Evolutionary conservation across 768 basidiomycete species (phyloP), one percentile per base, ranked within the genome.

Genomic region (Boletus coccyginus): DNA sequence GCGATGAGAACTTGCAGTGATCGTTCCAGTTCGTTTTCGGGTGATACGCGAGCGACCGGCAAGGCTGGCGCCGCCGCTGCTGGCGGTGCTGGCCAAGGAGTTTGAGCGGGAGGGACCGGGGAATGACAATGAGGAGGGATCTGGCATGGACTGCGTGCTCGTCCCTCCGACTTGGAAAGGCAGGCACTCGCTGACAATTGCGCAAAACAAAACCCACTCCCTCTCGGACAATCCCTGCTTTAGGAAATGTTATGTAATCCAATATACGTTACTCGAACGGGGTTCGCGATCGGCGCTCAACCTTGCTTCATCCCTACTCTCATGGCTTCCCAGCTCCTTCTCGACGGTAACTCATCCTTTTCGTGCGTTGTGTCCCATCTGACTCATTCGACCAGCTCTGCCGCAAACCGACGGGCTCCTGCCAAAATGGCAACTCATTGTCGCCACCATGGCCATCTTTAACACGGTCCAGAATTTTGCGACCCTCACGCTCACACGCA

Each of bases 341-440:
- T 67, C 44, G 69, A 72, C 24, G 65, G 69, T 69, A 53, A 14
- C 12, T 5, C 24, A 1, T 40, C 14, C 11, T 2, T 9, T 29
- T 52, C 14, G 31, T 16, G 19, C 13, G 0, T n/a, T 1, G 11
- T 13, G 11, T 46, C 27, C 3, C 9, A 12, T 17, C 53, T 65
- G 52, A 62, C 44, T 7, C 31, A 27, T 31, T 12, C 11, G 10
- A 16, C 29, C 53, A 89, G 87, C 77, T 64, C 77, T 93, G 11
- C 92, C 91, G 0, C 74, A 83, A 46, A 74, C 77, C 14, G 74
- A 75, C 9, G 95, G 94, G 31, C 78, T 81, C 67, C 81, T 99
- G 10, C 92, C 93, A 2, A 81, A 84, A 70, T 98, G 94, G 94
- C 89, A 94, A 72, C 81, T 97, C 50, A 63, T 95, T 57, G 84